Evolutionary conservation across 805 yeast species (phyloP).

Genomic region (Kodamaea laetipori): DNA sequence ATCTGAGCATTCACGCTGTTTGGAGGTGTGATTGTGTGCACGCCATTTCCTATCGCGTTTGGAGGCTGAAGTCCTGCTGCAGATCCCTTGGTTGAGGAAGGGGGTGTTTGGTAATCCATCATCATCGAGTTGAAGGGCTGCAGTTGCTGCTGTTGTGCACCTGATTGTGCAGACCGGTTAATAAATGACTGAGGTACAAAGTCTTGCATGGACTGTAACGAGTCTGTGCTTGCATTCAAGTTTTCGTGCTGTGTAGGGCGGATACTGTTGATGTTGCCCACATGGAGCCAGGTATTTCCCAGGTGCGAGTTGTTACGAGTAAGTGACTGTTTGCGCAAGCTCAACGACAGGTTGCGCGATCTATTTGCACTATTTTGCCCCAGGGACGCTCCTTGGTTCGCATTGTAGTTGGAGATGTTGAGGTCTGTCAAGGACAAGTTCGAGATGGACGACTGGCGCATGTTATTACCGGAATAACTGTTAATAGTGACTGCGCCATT

Average conservation of each 20-base stretch:
- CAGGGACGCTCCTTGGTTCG: slow-evolving; percentile 13
- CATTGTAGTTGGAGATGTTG: slow-evolving; percentile 32
- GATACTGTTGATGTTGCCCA: slow-evolving; percentile 42
- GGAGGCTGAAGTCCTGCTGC: slow-evolving; percentile 11
- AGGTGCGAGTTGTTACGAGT: slow-evolving; percentile 43
- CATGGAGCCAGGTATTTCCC: slow-evolving; percentile 44
- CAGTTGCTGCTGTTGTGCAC: slow-evolving; percentile 6
- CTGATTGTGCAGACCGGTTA: slow-evolving; percentile 27
- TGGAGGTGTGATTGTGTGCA: slow-evolving; percentile 16
- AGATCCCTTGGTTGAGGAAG: slow-evolving; percentile 36
- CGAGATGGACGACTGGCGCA: slow-evolving; percentile 42
- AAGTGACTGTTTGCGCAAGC: slow-evolving; percentile 45
- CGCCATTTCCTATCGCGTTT: slow-evolving; percentile 4
- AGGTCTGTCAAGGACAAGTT: slow-evolving; percentile 43
- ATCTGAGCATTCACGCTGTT: slow-evolving; percentile 10
- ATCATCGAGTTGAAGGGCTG: slow-evolving; percentile 36
- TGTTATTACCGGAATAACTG: slow-evolving; percentile 13
- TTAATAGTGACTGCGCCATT: slow-evolving; percentile 16
- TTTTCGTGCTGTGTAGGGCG: slow-evolving; percentile 29
- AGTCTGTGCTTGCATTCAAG: slow-evolving; percentile 37
- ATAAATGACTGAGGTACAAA: slow-evolving; percentile 45
- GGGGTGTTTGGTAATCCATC: slow-evolving; percentile 46
- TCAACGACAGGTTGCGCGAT: slow-evolving; percentile 39
- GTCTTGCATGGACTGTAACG: slow-evolving; percentile 47
- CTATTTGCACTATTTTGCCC: slow-evolving; percentile 23